These are phyloP conservation scores for Cubamyces lactineus DNA, from an alignment of 768 basidiomycete genomes.

Conservation along the genomic window DNA sequence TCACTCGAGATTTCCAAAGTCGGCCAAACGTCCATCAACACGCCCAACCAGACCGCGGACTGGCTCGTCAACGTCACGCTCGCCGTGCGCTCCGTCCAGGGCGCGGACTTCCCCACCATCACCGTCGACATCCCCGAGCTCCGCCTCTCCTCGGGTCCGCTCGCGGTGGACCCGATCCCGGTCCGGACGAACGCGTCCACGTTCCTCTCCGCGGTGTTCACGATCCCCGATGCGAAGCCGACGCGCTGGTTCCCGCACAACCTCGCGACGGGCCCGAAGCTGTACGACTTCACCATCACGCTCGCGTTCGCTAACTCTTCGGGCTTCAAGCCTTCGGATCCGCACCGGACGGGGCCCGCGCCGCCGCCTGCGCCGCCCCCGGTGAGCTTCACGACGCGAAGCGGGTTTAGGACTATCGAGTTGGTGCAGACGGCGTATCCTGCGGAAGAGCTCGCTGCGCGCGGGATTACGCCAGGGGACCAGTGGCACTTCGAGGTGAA, in stretches of 20 bases:
- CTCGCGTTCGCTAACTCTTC: conserved; percentile 35
- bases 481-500: conserved; percentile 66
- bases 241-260: conserved; percentile 59
- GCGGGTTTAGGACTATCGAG: conserved; percentile 63
- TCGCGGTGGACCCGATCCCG: conserved; percentile 34
- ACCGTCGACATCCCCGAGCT: conserved; percentile 53
- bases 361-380: neutral
- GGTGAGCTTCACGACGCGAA: conserved; percentile 45
- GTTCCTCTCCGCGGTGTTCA: conserved; percentile 49
- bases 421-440: conserved; percentile 54
- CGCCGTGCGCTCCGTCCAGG: conserved; percentile 47
- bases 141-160: conserved; percentile 40
- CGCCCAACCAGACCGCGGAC: conserved; percentile 49
- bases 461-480: conserved; percentile 61
- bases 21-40: conserved; percentile 46
- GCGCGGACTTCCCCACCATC: conserved; percentile 40
- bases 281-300: conserved; percentile 54
- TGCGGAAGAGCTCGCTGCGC: conserved; percentile 44
- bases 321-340: neutral
- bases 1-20: conserved; percentile 59
- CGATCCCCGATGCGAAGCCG: conserved; percentile 48
- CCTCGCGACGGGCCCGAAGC: conserved; percentile 52
- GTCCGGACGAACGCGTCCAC: conserved; percentile 36
- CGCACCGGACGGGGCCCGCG: no score
- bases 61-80: conserved; percentile 61